Base-by-base conservation (phyloP, 129 eudicot species). In the Saposhnikovia divaricata region DNA sequence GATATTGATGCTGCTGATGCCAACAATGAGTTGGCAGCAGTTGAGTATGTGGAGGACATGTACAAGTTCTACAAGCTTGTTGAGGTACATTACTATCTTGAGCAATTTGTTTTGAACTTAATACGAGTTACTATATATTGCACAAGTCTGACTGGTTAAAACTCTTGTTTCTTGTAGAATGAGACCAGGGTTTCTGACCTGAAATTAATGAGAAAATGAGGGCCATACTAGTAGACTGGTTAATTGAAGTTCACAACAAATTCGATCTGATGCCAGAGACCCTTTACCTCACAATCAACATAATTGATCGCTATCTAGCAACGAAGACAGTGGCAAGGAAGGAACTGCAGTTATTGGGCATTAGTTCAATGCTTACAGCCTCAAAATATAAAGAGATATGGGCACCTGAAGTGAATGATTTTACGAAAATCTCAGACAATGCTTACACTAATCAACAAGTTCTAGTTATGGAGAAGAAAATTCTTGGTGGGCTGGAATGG, bases 311-410 rank as follows among this genome's bases (percentile, higher is more conserved):
- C 16, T 93, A 84, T 69, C 90, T 93, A 37, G 90, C 96, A 0
- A 27, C 75, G 28, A 87, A 88, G 74, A 68, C 81, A 0, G 89
- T 90, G n/a, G 74, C 83, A 44, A 93, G 96, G 74, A 90, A 82
- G 82, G 98, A 93, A 61, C 48, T 93, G 46, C 97, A 91, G 65
- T 84, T 93, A 47, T 88, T 91, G 45, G 98, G 98, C 37, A 87
- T 93, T 44, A 79, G 97, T 83, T 89, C 97, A 53, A 91, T 93
- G 98, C 96, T 93, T 12, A 87, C 90, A 48, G 97, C 97, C 25
- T 94, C 93, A 39, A 94, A 92, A 76, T 94, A 94, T 61, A 97
- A 94, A 88, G 98, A 92, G 80, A 91, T 94, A 7, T 94, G 98
- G 97, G 97, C 97, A 16, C 98, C 97, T 0, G 92, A 94, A 84